Conservation (phyloP, 768 basidiomycete genomes). For the Trichaptum fuscoviolaceum region DNA sequence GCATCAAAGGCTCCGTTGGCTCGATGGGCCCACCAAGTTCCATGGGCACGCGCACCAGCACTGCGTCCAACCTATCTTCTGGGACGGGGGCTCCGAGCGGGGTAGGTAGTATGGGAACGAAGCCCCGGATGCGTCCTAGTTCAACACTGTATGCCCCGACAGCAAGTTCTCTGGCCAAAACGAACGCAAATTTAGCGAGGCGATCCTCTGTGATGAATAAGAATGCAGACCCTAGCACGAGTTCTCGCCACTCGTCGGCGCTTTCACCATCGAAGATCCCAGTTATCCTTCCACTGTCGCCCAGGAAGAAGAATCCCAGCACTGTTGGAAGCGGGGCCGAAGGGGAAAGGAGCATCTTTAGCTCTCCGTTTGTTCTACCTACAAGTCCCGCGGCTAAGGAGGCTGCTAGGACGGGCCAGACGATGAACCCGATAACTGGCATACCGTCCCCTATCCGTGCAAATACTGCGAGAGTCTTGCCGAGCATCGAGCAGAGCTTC, state of each 20-base stretch:
- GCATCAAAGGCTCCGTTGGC: constrained; percentile 5
- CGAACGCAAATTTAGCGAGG: constrained; percentile 7
- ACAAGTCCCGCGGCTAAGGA: neutral
- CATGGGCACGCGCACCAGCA: constrained; percentile 25
- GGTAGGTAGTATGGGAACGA: constrained; percentile 11
- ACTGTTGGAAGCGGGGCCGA: neutral
- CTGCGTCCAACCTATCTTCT: constrained; percentile 21
- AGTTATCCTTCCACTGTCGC: constrained; percentile 4
- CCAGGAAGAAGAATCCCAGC: neutral
- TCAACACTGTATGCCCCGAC: constrained; percentile 68
- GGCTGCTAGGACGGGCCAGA: neutral
- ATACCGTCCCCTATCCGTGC: neutral
- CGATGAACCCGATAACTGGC: neutral
- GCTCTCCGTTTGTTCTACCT: neutral
- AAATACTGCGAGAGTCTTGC: neutral
- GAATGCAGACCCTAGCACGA: neutral
- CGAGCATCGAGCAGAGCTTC: neutral
- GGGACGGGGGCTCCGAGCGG: constrained; percentile 9
- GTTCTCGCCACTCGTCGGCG: neutral
- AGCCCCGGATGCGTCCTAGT: constrained; percentile 25
- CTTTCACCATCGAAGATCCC: constrained; percentile 2
- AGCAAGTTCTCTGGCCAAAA: constrained; percentile 70
- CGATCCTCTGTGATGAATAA: neutral
- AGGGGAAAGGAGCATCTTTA: neutral
- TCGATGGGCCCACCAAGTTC: constrained; percentile 16